Percentiles rank a stretch among this genome's conserved stretches.
These are phyloP conservation scores for Kodamaea sp. DNA, from an alignment of 1,139 yeast genomes.

Conservation along the genomic window DNA sequence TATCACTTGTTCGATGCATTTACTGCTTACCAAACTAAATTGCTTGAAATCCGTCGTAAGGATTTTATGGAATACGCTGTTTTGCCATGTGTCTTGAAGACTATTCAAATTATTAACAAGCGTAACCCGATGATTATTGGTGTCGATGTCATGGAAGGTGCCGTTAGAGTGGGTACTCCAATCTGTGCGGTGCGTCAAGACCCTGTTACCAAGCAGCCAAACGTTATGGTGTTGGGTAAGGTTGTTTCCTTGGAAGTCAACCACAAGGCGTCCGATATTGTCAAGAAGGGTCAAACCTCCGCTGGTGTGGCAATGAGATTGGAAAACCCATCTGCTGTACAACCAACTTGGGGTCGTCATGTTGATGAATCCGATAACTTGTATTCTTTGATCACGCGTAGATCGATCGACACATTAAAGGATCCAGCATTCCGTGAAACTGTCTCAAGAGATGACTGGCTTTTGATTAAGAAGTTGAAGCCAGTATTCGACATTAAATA, in stretches of 20 bases:
- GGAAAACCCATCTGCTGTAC: slow-evolving; percentile 87
- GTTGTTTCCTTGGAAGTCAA: slow-evolving; percentile 90
- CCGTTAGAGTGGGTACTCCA: slow-evolving; percentile 88
- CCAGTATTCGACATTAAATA: slow-evolving; percentile 77
- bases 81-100: slow-evolving; percentile 92
- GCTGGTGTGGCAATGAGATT: slow-evolving; percentile 99
- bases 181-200: slow-evolving; percentile 90
- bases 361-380: slow-evolving; percentile 88
- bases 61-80: slow-evolving; percentile 87
- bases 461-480: slow-evolving; percentile 83
- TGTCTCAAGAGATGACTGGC: slow-evolving; percentile 94
- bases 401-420: slow-evolving; percentile 92
- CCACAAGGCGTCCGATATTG: slow-evolving; percentile 75
- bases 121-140: slow-evolving; percentile 99
- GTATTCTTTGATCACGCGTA: slow-evolving; percentile 84
- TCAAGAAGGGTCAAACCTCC: slow-evolving; percentile 90
- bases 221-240: slow-evolving; percentile 72
- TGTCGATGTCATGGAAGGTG: slow-evolving; percentile 93
- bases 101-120: slow-evolving; percentile 94
- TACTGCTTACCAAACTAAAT: slow-evolving; percentile 84
- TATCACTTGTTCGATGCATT: slow-evolving; percentile 95
- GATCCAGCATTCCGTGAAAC: slow-evolving; percentile 96
- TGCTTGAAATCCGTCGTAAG: slow-evolving; percentile 85
- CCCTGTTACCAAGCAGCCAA: slow-evolving; percentile 76
- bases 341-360: slow-evolving; percentile 99